Evolutionary conservation across 768 basidiomycete genomes (phyloP), one percentile per base, ranked within the genome.

Genomic region (Lactarius akahatsu): DNA sequence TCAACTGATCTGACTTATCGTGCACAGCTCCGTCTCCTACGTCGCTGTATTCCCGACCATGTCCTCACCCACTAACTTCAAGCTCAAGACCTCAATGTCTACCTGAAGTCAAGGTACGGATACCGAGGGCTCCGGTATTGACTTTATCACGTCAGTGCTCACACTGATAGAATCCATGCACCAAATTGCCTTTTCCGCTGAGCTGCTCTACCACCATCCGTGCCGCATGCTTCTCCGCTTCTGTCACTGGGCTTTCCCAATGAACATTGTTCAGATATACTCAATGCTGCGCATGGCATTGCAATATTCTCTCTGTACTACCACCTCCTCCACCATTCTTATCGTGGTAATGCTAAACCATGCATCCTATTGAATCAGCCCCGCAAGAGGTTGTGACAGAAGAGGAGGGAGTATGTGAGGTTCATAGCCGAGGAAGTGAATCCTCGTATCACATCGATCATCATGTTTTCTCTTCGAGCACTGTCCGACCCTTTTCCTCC

Each of bases 361-460:
- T 52, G 38, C 28, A 41, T 18, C 26, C 55, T 47, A 52, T 62
- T 45, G 6, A 66, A n/a, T 57, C 20, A 18, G 38, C 38, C 47
- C 32, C 36, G 15, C 36, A 57, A 41, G 18, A 59, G 40, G 43
- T 26, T 26, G 26, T 40, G 7, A 50, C 15, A 43, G 57, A 58
- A 47, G 40, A 16, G 23, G 59, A 32, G 40, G 36, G 28, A 45
- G 11, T 26, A 34, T n/a, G 52, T 58, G 56, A 52, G 38, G 28
- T 41, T 36, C 38, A 57, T 23, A 30, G 20, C 28, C 7, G 30
- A 34, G 61, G 61, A 58, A 38, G 30, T 59, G 30, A 57, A 62
- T 50, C 18, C 8, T 52, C 62, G 57, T 66, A 62, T 59, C 61
- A 59, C 43, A 59, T 59, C 50, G 59, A 32, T 66, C 60, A 57